Conservation (phyloP, 768 basidiomycete genomes). For the Trametes punicea region DNA sequence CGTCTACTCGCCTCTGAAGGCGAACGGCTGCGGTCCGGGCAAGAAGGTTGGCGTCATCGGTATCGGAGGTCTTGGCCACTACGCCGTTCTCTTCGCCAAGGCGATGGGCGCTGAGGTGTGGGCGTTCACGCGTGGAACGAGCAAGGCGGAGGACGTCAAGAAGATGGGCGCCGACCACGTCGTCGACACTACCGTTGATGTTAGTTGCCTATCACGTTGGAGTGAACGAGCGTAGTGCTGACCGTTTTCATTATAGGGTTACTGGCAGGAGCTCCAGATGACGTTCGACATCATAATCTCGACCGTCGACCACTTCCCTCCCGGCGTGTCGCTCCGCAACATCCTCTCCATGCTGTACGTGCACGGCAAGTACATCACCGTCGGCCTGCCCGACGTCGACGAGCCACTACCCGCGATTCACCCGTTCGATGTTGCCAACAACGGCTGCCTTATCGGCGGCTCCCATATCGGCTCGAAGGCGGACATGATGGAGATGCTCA, state of each 20-base stretch:
- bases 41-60: constrained; percentile 66
- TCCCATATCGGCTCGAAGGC: constrained; percentile 53
- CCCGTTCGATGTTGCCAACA: constrained; percentile 32
- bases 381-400: constrained; percentile 51
- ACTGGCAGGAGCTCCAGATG: constrained; percentile 34
- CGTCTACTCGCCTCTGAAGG: constrained; percentile 55
- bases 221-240: background rate
- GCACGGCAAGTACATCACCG: constrained; percentile 52
- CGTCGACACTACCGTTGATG: constrained; percentile 39
- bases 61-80: constrained; percentile 55
- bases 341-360: constrained; percentile 46
- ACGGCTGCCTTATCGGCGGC: constrained; percentile 25
- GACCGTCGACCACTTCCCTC: constrained; percentile 22
- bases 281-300: constrained; percentile 51
- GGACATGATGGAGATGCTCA: constrained; percentile 57
- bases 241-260: constrained; percentile 30
- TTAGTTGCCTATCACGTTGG: background rate
- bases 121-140: constrained; percentile 54
- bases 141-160: constrained; percentile 53
- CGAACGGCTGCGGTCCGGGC: constrained; percentile 54
- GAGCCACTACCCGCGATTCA: constrained; percentile 33
- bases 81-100: constrained; percentile 41
- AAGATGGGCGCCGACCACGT: constrained; percentile 56
- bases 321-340: constrained; percentile 22
- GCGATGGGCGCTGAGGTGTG: constrained; percentile 57